These are phyloP conservation scores for Capsella rubella DNA, from an alignment of 441 rosid species.

Conservation along the genomic window DNA sequence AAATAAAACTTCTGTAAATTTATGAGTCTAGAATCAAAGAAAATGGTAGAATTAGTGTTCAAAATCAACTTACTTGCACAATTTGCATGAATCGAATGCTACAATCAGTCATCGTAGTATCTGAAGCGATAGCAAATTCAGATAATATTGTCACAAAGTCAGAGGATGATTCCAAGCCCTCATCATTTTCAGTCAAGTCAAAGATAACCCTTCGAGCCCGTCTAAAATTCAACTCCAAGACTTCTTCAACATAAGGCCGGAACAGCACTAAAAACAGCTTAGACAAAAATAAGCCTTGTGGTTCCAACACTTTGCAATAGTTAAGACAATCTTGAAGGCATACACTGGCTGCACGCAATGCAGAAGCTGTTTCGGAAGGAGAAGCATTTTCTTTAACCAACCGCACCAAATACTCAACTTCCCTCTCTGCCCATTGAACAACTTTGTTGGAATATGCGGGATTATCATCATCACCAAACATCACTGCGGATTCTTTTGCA, in stretches of 20 bases:
- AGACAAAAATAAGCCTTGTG: slow-evolving; percentile 81
- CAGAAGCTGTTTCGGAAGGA: slow-evolving; percentile 75
- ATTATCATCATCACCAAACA: slow-evolving; percentile 94
- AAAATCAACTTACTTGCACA: slow-evolving; percentile 66
- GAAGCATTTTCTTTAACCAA: slow-evolving; percentile 86
- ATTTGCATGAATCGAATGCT: slow-evolving; percentile 83
- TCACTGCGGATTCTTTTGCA: slow-evolving; percentile 68
- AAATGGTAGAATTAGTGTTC: background rate
- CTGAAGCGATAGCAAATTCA: slow-evolving; percentile 64
- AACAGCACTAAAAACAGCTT: slow-evolving; percentile 85
- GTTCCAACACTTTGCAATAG: slow-evolving; percentile 81
- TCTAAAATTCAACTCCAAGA: slow-evolving; percentile 85
- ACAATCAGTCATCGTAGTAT: slow-evolving; percentile 68
- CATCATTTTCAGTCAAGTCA: slow-evolving; percentile 63
- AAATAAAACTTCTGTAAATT: slow-evolving; percentile 27
- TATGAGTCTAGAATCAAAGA: background rate
- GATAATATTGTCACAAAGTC: slow-evolving; percentile 62
- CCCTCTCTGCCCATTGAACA: slow-evolving; percentile 98
- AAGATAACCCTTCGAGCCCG: slow-evolving; percentile 77
- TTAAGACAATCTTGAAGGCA: slow-evolving; percentile 85
- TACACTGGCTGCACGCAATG: slow-evolving; percentile 77
- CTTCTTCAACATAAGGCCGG: slow-evolving; percentile 91
- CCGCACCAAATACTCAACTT: slow-evolving; percentile 83
- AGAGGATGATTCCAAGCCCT: slow-evolving; percentile 60
- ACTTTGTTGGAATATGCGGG: slow-evolving; percentile 83